Percentiles rank a stretch among this genome's conserved stretches.
Conservation (phyloP, 129 eudicot genomes). For the Mikania micrantha region DNA sequence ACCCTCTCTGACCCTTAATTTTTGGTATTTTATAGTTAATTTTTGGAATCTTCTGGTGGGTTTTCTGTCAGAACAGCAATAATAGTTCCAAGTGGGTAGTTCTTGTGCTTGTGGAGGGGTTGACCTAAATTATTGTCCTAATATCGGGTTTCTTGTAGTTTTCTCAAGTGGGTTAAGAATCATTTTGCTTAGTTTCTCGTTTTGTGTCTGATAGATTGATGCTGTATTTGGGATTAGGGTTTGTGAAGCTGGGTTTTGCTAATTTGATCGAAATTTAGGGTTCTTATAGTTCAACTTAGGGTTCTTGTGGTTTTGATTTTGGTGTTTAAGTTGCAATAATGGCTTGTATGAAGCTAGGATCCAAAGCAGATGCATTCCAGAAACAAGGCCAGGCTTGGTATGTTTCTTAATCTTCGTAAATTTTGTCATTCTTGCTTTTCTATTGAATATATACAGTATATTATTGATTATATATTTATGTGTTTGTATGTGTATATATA, state of each 20-base stretch:
- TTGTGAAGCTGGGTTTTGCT: constrained; percentile 19
- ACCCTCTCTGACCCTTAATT: constrained; percentile 19
- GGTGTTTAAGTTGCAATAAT: constrained; percentile 23
- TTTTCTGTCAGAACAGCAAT: constrained; percentile 38
- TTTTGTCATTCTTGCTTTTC: neutral
- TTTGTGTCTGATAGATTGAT: too few species aligned
- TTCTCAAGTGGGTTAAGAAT: constrained; percentile 34
- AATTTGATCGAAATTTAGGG: constrained; percentile 26
- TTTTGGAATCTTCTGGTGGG: constrained; percentile 71
- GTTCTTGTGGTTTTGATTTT: constrained; percentile 16
- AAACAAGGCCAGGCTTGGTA: constrained; percentile 94
- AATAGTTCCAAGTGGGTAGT: constrained; percentile 35
- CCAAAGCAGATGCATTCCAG: constrained; percentile 87
- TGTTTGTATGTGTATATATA: neutral
- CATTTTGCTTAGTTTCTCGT: constrained; percentile 17
- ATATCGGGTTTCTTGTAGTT: constrained; percentile 22
- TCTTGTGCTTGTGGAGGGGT: constrained; percentile 45
- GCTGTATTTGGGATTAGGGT: constrained; percentile 31
- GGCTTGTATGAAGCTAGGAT: constrained; percentile 98
- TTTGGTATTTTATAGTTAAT: constrained; percentile 30
- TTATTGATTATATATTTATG: neutral
- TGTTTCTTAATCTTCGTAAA: constrained; percentile 17
- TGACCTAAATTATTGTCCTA: constrained; percentile 76
- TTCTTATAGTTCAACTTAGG: constrained; percentile 26
- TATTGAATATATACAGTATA: neutral